phyloP scores from a whole-genome alignment of 2,329 filamentous ascomycete genomes.

The Colletotrichum camelliae region DNA sequence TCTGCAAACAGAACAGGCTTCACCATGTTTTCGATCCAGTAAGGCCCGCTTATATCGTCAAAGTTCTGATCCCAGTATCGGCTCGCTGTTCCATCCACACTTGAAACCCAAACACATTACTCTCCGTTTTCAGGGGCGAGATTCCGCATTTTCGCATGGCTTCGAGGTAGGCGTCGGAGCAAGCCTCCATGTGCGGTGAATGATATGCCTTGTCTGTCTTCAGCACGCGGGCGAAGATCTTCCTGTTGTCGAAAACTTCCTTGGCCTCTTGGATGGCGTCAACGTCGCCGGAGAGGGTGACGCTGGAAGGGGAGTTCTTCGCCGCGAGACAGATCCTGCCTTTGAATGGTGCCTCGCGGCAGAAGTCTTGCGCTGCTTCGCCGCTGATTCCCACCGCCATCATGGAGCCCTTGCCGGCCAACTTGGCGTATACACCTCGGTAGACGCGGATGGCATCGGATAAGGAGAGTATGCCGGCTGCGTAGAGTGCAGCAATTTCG shows the following conservation, averaged over 20 bases:
- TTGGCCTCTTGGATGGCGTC: slow-evolving; percentile 31
- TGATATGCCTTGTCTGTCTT: slow-evolving; percentile 23
- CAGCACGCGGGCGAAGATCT: slow-evolving; percentile 21
- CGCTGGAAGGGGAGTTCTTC: slow-evolving; percentile 57
- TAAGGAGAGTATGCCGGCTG: slow-evolving; percentile 37
- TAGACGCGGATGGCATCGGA: slow-evolving; percentile 41
- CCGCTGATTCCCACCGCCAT: slow-evolving; percentile 56
- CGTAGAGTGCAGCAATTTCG: slow-evolving; percentile 51
- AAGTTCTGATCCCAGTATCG: background rate
- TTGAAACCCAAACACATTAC: background rate
- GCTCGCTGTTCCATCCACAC: background rate
- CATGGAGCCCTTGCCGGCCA: slow-evolving; percentile 51
- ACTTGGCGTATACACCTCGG: slow-evolving; percentile 33
- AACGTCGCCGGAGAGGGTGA: slow-evolving; percentile 47
- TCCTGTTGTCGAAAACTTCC: slow-evolving; percentile 13
- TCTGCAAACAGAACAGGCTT: background rate
- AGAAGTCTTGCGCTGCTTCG: slow-evolving; percentile 38
- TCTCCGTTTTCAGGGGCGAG: background rate
- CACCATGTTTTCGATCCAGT: slow-evolving; percentile 8
- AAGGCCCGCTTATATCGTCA: background rate
- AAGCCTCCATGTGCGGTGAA: slow-evolving; percentile 21
- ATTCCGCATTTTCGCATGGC: background rate
- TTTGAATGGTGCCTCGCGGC: slow-evolving; percentile 17
- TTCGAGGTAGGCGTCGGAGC: slow-evolving; percentile 27
- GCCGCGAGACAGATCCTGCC: slow-evolving; percentile 36